A percentile compares a stretch with the other conserved stretches of the same genome.
Conservation (phyloP, 108 stramenopile genomes). For the Skeletonema grethae region DNA sequence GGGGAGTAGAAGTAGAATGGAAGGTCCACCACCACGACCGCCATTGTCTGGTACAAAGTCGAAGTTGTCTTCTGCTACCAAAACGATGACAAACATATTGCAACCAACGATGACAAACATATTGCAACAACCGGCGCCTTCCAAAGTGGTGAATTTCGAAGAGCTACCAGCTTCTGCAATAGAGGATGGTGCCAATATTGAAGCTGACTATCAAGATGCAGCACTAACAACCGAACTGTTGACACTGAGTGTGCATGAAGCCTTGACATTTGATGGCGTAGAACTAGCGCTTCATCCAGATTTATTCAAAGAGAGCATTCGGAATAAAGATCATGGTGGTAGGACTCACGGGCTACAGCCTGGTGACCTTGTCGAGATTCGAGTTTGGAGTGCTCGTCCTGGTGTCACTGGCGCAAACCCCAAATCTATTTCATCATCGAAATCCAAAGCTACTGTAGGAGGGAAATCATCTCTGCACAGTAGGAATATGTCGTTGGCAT, state of each 20-base stretch:
- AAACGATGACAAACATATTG: not conserved
- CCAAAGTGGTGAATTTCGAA: not conserved
- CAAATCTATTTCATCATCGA: slow-evolving; percentile 9
- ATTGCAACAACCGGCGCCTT: not conserved
- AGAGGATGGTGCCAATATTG: not conserved
- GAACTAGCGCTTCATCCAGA: slow-evolving; percentile 87
- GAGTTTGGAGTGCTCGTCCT: slow-evolving; percentile 74
- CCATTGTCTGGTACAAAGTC: not conserved
- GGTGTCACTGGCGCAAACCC: slow-evolving; percentile 21
- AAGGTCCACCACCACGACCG: not conserved
- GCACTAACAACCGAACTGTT: slow-evolving; percentile 64
- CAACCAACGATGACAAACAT: not conserved
- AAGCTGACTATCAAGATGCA: slow-evolving; percentile 10
- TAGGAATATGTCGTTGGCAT: slow-evolving; percentile 11
- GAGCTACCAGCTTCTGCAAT: not conserved
- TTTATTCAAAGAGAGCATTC: slow-evolving; percentile 48
- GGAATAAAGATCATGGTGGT: slow-evolving; percentile 9
- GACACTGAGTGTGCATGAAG: slow-evolving; percentile 83
- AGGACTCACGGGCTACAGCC: slow-evolving; percentile 29
- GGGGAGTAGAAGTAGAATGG: not conserved
- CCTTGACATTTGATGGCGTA: slow-evolving; percentile 78
- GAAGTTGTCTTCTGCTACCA: not conserved
- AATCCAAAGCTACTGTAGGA: slow-evolving; percentile 12
- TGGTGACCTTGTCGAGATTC: slow-evolving; percentile 81
- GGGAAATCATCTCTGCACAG: slow-evolving; percentile 1